Evolutionary conservation across 169 alveolate species (phyloP).

Genomic region (Plasmodium gonderi): DNA sequence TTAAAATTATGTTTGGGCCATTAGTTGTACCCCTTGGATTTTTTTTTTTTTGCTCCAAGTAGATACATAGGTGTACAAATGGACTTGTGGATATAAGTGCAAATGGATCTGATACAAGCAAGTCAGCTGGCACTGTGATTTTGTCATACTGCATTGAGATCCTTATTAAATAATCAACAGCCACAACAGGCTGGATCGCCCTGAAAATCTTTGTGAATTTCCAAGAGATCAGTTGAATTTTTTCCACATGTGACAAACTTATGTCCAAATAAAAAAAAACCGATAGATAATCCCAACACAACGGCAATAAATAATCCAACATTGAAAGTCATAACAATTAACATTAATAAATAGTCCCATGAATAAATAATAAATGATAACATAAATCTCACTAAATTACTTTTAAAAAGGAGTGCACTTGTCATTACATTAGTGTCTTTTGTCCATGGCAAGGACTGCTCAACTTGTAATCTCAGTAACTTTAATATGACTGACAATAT

Average conservation of each 20-base stretch:
- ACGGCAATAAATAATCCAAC: constrained; percentile 81
- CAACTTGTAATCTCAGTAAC: constrained; percentile 20
- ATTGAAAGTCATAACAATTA: constrained; percentile 84
- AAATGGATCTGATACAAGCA: not conserved
- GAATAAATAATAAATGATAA: constrained; percentile 65
- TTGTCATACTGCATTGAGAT: not conserved
- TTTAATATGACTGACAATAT: constrained; percentile 32
- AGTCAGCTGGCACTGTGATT: not conserved
- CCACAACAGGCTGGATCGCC: constrained; percentile 75
- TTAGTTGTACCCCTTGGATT: not conserved
- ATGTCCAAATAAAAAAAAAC: constrained; percentile 77
- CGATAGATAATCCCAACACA: constrained; percentile 79
- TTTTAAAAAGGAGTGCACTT: constrained; percentile 38
- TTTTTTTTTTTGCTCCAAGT: not conserved
- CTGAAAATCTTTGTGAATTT: constrained; percentile 37
- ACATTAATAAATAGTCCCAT: constrained; percentile 82
- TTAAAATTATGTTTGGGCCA: not conserved
- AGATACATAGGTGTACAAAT: not conserved
- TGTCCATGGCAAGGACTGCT: constrained; percentile 26
- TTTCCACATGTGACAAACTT: constrained; percentile 27
- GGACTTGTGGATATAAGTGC: not conserved
- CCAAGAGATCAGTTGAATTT: not conserved
- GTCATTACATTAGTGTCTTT: constrained; percentile 8
- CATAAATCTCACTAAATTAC: constrained; percentile 31
- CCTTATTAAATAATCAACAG: constrained; percentile 8